phyloP scores from a whole-genome alignment of 2,329 filamentous ascomycete species.

The Colletotrichum simmondsii region DNA sequence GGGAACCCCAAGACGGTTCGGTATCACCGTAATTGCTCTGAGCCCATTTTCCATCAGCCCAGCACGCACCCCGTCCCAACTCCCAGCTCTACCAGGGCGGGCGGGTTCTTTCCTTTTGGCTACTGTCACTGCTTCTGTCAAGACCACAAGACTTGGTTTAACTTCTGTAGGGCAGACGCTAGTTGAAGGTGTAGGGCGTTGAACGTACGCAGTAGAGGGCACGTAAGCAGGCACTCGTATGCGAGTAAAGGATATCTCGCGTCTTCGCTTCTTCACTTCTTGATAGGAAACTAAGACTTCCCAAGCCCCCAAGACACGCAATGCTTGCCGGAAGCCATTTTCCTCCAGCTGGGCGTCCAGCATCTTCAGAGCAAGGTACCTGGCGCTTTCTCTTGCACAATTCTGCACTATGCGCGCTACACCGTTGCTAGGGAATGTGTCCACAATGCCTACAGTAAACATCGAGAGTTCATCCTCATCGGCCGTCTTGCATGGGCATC shows the following conservation, averaged over 20 bases:
- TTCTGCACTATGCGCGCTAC: slow-evolving; percentile 3
- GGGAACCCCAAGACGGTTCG: background rate
- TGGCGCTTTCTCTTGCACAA: background rate
- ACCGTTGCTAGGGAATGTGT: background rate
- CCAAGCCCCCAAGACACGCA: background rate
- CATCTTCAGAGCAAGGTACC: slow-evolving; percentile 1
- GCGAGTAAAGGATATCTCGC: slow-evolving; percentile 2
- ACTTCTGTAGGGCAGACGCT: background rate
- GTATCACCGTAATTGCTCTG: background rate
- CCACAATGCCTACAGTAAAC: background rate
- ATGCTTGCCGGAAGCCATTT: background rate
- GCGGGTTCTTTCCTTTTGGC: background rate
- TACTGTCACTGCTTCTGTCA: background rate
- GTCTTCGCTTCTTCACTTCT: slow-evolving; percentile 10
- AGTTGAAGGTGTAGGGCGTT: background rate
- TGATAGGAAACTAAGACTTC: background rate
- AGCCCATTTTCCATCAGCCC: background rate
- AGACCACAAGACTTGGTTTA: background rate
- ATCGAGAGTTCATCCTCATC: slow-evolving; percentile 11
- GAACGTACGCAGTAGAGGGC: background rate
- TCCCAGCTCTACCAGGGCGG: background rate
- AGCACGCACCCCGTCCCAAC: slow-evolving; percentile 10
- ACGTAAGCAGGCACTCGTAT: background rate
- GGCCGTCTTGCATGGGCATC: slow-evolving; percentile 25
- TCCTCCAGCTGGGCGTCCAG: slow-evolving; percentile 12